A percentile compares a stretch with the other conserved stretches of the same genome.
phyloP scores from a whole-genome alignment of 2,329 filamentous ascomycete genomes.

The Exophiala lecanii-corni region DNA sequence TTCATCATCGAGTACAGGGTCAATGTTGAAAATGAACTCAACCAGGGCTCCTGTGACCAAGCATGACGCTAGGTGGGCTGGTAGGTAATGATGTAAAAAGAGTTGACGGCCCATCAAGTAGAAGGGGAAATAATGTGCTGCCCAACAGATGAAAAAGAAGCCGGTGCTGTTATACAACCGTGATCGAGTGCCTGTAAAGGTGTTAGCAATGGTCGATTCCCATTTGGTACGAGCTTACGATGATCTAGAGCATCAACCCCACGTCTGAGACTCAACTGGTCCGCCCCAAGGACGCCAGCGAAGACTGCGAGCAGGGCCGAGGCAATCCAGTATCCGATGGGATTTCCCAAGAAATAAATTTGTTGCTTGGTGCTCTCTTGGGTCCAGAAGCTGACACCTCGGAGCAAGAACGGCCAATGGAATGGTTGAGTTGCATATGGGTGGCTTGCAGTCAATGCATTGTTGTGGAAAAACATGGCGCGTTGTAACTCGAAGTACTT shows the following conservation, averaged over 20 bases:
- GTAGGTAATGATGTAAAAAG: constrained; percentile 96
- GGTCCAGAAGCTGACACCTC: constrained; percentile 99
- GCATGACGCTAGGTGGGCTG: constrained; percentile 84
- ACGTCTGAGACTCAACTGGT: constrained; percentile 87
- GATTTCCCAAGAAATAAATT: constrained; percentile 98
- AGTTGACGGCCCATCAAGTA: constrained; percentile 97
- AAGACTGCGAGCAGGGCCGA: constrained; percentile 91
- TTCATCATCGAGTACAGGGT: constrained; percentile 55
- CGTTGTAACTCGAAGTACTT: constrained; percentile 97
- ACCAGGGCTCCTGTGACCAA: constrained; percentile 86
- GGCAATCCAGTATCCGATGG: constrained; percentile 93
- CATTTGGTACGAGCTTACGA: constrained; percentile 58
- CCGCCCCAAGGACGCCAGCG: constrained; percentile 82
- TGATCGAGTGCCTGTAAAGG: constrained; percentile 66
- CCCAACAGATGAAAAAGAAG: constrained; percentile 98
- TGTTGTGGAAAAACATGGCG: constrained; percentile 99
- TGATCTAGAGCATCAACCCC: constrained; percentile 89
- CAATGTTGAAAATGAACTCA: constrained; percentile 93
- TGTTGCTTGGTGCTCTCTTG: constrained; percentile 91
- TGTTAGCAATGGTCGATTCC: constrained; percentile 31
- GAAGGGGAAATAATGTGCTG: constrained; percentile 94
- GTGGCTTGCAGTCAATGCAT: constrained; percentile 92
- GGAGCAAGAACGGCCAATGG: constrained; percentile 95
- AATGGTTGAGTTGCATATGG: constrained; percentile 93
- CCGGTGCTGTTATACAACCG: constrained; percentile 97